Conservation (phyloP, 1,284 basidiomycete genomes). For the Singerocomus inundabilis region DNA sequence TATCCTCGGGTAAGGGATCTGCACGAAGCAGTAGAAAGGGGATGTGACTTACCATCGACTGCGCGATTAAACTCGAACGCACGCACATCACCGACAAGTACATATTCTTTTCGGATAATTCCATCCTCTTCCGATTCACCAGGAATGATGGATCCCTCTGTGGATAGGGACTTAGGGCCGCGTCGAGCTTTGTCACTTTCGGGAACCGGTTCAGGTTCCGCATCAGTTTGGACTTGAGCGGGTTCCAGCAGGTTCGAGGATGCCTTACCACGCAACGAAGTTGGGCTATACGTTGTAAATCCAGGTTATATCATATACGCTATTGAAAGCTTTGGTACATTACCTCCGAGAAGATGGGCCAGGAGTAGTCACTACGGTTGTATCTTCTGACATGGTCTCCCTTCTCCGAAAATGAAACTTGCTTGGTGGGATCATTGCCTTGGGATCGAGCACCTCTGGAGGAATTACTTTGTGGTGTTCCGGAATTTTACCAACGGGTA, state of each 20-base stretch:
- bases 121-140: conserved; percentile 82
- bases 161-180: conserved; percentile 42
- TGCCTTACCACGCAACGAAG: conserved; percentile 20
- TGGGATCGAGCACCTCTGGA: conserved; percentile 73
- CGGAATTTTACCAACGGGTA: conserved; percentile 42
- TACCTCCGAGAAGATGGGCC: conserved; percentile 24
- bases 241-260: conserved; percentile 10
- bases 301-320: not conserved
- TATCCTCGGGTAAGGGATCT: conserved; percentile 11
- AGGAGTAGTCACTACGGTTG: not conserved
- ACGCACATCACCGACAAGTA: conserved; percentile 70
- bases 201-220: conserved; percentile 2
- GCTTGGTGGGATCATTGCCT: conserved; percentile 75
- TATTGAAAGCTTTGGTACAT: not conserved
- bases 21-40: not conserved
- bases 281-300: conserved; percentile 11
- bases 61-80: conserved; percentile 77
- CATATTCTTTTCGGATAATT: conserved; percentile 70
- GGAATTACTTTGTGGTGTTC: conserved; percentile 68
- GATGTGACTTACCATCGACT: conserved; percentile 59
- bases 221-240: conserved; percentile 12
- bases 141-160: conserved; percentile 70
- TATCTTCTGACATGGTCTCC: conserved; percentile 23
- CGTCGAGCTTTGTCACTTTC: conserved; percentile 17
- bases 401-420: conserved; percentile 65